Percentiles rank a stretch among this genome's conserved stretches.
phyloP scores from a whole-genome alignment of 306 rosid species.

The Casuarina equisetifolia region DNA sequence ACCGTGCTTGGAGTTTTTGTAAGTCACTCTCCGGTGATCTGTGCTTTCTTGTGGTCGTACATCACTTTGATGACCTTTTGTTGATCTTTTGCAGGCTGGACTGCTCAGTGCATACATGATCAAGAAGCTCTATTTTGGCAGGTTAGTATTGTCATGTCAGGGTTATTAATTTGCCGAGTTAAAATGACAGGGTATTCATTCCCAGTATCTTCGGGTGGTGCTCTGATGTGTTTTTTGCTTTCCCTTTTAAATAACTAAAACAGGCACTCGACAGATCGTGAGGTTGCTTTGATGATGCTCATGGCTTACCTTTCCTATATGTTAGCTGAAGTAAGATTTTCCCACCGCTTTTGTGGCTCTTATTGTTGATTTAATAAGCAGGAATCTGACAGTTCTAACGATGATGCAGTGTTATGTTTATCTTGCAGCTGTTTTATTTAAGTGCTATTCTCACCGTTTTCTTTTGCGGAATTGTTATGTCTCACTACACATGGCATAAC shows the following conservation, averaged over 20 bases:
- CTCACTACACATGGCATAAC: constrained; percentile 99
- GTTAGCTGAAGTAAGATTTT: constrained; percentile 74
- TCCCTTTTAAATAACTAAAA: constrained; percentile 8
- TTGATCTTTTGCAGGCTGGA: constrained; percentile 63
- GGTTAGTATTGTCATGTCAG: constrained; percentile 51
- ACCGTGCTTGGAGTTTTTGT: constrained; percentile 72
- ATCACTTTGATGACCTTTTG: background rate
- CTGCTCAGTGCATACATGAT: constrained; percentile 77
- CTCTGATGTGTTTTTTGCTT: constrained; percentile 1
- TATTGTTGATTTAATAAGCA: background rate
- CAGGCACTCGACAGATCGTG: constrained; percentile 94
- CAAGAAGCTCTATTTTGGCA: constrained; percentile 79
- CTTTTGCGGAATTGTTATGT: constrained; percentile 98
- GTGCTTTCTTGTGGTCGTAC: constrained; percentile 4
- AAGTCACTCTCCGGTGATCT: constrained; percentile 35
- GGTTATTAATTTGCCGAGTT: background rate
- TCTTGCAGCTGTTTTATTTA: constrained; percentile 76
- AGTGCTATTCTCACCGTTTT: constrained; percentile 97
- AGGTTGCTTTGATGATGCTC: constrained; percentile 96
- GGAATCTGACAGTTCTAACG: constrained; percentile 12
- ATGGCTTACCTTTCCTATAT: constrained; percentile 97
- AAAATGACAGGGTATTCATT: background rate
- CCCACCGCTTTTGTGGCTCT: constrained; percentile 2
- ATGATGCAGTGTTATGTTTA: constrained; percentile 10
- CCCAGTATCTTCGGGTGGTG: background rate